Percentiles rank a stretch among this genome's conserved stretches.
Evolutionary conservation across 192 early-diverging fungal genomes (phyloP).

Genomic region (Radiomyces spectabilis): DNA sequence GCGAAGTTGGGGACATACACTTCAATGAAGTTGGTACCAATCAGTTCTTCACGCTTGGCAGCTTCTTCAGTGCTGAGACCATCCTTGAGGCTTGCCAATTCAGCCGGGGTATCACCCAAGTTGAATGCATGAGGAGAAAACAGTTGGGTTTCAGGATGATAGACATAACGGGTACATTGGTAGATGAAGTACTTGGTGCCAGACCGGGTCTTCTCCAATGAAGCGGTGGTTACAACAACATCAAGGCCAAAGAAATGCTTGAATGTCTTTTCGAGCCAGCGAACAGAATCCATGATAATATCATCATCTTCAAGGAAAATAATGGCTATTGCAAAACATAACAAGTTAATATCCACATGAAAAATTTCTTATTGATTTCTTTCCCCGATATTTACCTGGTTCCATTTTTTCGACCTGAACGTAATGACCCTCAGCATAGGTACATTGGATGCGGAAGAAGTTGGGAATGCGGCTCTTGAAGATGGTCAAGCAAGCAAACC

Average conservation of each 20-base stretch:
- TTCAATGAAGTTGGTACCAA: slow-evolving; percentile 64
- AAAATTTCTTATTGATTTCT: not conserved
- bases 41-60: slow-evolving; percentile 40
- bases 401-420: slow-evolving; percentile 39
- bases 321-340: slow-evolving; percentile 2
- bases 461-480: slow-evolving; percentile 36
- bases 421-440: slow-evolving; percentile 26
- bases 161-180: slow-evolving; percentile 71
- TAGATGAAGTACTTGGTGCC: slow-evolving; percentile 57
- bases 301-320: slow-evolving; percentile 31
- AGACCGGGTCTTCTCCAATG: slow-evolving; percentile 34
- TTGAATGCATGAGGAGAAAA: slow-evolving; percentile 54
- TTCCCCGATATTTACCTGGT: slow-evolving; percentile 5
- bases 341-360: not conserved
- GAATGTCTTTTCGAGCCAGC: slow-evolving; percentile 1
- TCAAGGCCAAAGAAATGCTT: slow-evolving; percentile 28
- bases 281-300: slow-evolving; percentile 18
- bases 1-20: slow-evolving; percentile 53
- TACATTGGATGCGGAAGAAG: slow-evolving; percentile 45
- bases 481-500: slow-evolving; percentile 33
- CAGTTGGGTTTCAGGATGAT: slow-evolving; percentile 35
- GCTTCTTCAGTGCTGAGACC: slow-evolving; percentile 52
- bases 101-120: slow-evolving; percentile 44
- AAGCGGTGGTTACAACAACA: slow-evolving; percentile 31
- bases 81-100: slow-evolving; percentile 18